Evolutionary conservation across 2,329 filamentous ascomycete genomes (phyloP).

Genomic region (Huntiella abstrusa): DNA sequence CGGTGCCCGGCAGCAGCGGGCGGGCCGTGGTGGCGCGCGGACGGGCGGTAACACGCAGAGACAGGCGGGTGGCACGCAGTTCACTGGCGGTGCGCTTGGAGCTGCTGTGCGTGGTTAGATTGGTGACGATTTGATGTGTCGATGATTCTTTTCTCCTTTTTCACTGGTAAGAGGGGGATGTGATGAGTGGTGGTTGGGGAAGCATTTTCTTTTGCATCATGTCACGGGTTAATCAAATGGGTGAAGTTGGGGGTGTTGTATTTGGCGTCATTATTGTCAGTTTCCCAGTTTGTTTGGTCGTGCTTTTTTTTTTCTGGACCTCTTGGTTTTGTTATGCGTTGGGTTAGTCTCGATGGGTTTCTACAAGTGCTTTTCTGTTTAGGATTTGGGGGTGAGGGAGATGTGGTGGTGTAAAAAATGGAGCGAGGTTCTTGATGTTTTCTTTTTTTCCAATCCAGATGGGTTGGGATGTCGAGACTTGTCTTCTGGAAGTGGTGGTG

Average conservation of each 20-base stretch:
- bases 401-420: neutral
- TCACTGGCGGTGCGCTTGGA: slow-evolving; percentile 64
- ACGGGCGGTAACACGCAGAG: slow-evolving; percentile 40
- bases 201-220: slow-evolving; percentile 1
- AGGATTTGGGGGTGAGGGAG: neutral
- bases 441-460: no score
- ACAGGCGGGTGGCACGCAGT: slow-evolving; percentile 57
- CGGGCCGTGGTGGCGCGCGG: slow-evolving; percentile 26
- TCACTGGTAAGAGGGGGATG: neutral
- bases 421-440: neutral
- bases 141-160: slow-evolving; percentile 2
- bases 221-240: slow-evolving; percentile 1
- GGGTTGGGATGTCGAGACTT: neutral
- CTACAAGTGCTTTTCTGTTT: neutral
- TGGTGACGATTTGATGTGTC: neutral
- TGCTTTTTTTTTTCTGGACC: neutral
- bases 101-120: slow-evolving; percentile 41
- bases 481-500: neutral
- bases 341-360: neutral
- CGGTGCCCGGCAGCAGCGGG: slow-evolving; percentile 45
- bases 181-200: neutral
- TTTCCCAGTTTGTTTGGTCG: neutral
- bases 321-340: neutral
- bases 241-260: neutral
- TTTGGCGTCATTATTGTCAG: slow-evolving; percentile 3